Evolutionary conservation across 345 rosid genomes (phyloP).

Genomic region (Geranium rotundifolium): DNA sequence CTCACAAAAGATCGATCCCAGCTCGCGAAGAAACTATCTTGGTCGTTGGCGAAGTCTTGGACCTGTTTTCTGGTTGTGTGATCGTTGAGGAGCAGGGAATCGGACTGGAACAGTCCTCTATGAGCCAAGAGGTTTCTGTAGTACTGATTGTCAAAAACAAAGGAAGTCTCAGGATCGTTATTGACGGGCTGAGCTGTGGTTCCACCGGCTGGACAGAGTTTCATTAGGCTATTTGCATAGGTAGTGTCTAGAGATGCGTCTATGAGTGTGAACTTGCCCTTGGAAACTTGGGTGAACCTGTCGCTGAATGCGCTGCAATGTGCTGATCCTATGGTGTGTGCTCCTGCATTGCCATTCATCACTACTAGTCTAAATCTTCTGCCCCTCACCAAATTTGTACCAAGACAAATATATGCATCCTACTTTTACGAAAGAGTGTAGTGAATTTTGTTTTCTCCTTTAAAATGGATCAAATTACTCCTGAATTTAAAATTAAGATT

Average conservation of each 20-base stretch:
- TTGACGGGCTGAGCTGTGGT: constrained; percentile 33
- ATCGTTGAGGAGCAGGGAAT: constrained; percentile 48
- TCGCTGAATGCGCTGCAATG: constrained; percentile 64
- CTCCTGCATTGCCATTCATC: constrained; percentile 28
- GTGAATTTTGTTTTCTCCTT: no score
- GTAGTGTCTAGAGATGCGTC: constrained; percentile 44
- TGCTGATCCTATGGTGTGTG: constrained; percentile 71
- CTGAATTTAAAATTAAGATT: no score
- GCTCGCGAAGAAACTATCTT: constrained; percentile 37
- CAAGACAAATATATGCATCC: no score
- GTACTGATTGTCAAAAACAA: constrained; percentile 55
- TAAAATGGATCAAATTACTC: no score
- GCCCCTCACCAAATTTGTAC: no score
- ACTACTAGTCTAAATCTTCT: no score
- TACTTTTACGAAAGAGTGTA: no score
- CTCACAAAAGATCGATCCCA: constrained; percentile 67
- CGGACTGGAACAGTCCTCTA: constrained; percentile 66
- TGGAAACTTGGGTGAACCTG: constrained; percentile 36
- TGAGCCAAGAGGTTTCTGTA: constrained; percentile 38
- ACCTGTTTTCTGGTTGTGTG: constrained; percentile 40
- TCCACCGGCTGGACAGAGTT: constrained; percentile 34
- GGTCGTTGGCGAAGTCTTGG: constrained; percentile 41
- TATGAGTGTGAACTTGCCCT: constrained; percentile 30
- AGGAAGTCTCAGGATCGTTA: constrained; percentile 53
- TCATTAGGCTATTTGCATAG: constrained; percentile 41